Percentiles rank a stretch among this genome's conserved stretches.
Conservation (phyloP, 306 rosid species). For the Purshia tridentata region DNA sequence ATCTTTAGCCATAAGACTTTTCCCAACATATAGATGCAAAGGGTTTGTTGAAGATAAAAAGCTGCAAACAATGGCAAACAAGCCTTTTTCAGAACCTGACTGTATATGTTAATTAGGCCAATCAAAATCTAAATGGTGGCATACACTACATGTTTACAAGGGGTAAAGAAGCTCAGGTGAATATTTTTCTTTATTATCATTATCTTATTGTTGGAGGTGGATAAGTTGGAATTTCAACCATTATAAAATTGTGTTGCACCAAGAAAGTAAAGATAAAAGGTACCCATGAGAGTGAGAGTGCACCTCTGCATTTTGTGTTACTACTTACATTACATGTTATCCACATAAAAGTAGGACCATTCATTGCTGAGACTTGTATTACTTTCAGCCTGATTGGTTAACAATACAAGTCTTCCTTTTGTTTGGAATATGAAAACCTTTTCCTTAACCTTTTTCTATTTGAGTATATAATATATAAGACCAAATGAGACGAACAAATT, state of each 20-base stretch:
- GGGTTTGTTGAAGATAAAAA: constrained; percentile 9
- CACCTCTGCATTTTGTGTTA: constrained; percentile 27
- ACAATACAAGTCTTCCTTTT: background rate
- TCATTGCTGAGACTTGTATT: constrained; percentile 2
- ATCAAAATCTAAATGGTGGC: constrained; percentile 10
- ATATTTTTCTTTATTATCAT: background rate
- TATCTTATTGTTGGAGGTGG: constrained; percentile 20
- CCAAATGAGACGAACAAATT: no score
- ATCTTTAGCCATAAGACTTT: no score
- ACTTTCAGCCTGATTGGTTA: background rate
- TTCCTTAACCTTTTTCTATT: no score
- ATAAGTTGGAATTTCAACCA: constrained; percentile 19
- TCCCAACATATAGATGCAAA: no score
- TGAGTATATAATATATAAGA: no score
- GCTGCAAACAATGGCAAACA: constrained; percentile 11
- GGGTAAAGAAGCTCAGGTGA: background rate
- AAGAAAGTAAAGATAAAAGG: constrained; percentile 9
- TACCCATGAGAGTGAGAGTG: background rate
- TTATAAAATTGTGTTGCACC: constrained; percentile 1
- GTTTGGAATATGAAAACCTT: no score
- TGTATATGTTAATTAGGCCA: background rate
- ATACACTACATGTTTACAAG: constrained; percentile 6
- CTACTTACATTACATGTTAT: background rate
- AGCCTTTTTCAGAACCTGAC: background rate
- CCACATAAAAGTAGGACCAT: background rate